Conservation (phyloP, 73 alveolate species). For the Paramecium biaurelia region DNA sequence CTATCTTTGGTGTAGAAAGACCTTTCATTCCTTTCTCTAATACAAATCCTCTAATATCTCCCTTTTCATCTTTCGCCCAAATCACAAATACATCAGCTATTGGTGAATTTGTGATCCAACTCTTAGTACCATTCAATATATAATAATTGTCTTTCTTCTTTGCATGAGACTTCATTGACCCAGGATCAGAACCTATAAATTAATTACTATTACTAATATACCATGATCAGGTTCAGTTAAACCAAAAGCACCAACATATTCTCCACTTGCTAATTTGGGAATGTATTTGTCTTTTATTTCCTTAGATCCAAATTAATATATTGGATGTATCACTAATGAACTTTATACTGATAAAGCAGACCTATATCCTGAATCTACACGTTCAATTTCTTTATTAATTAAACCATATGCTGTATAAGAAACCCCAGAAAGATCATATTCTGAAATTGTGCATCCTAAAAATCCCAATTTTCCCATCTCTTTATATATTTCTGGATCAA, state of each 20-base stretch:
- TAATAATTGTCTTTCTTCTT: constrained; percentile 80
- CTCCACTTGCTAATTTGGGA: constrained; percentile 94
- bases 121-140: constrained; percentile 88
- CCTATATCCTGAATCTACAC: constrained; percentile 90
- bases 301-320: constrained; percentile 74
- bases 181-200: constrained; percentile 82
- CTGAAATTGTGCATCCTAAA: constrained; percentile 80
- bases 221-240: constrained; percentile 95
- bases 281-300: constrained; percentile 72
- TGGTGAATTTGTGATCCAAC: constrained; percentile 96
- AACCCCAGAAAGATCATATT: constrained; percentile 91
- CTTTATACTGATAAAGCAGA: constrained; percentile 87
- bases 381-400: constrained; percentile 81
- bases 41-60: constrained; percentile 86
- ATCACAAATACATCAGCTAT: constrained; percentile 90
- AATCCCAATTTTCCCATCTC: constrained; percentile 84
- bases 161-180: constrained; percentile 80
- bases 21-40: constrained; percentile 90
- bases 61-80: constrained; percentile 84
- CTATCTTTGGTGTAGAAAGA: constrained; percentile 88
- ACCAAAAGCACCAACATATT: constrained; percentile 91
- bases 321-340: constrained; percentile 89
- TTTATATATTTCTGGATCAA: constrained; percentile 73
- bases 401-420: constrained; percentile 89
- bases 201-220: background rate